phyloP scores from a whole-genome alignment of 208 protist genomes.

The Leishmania tropica region DNA sequence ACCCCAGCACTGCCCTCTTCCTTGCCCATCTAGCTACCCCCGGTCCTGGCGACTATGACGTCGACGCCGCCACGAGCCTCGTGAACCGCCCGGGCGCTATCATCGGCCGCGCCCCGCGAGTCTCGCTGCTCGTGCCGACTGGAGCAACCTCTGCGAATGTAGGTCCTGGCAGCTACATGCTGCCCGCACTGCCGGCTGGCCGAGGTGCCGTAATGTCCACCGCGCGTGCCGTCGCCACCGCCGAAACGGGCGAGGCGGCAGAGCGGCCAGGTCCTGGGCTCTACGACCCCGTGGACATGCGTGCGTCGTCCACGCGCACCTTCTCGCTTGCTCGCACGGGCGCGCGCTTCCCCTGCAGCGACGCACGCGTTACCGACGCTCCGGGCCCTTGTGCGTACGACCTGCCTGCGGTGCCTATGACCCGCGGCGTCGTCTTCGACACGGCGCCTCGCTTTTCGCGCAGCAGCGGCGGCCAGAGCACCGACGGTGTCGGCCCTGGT shows the following conservation, averaged over 20 bases:
- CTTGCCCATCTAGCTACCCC: slow-evolving; percentile 13
- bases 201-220: slow-evolving; percentile 19
- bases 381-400: slow-evolving; percentile 44
- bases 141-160: slow-evolving; percentile 6
- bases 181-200: slow-evolving; percentile 32
- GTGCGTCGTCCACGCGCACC: slow-evolving; percentile 3
- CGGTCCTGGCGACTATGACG: slow-evolving; percentile 37
- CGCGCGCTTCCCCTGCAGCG: slow-evolving; percentile 16
- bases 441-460: slow-evolving; percentile 39
- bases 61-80: slow-evolving; percentile 21
- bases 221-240: background rate
- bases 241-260: background rate
- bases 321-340: slow-evolving; percentile 29
- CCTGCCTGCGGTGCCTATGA: background rate
- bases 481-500: slow-evolving; percentile 18
- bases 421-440: slow-evolving; percentile 27
- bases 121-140: slow-evolving; percentile 7
- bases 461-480: background rate
- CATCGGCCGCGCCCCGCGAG: slow-evolving; percentile 48
- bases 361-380: background rate
- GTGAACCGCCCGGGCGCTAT: slow-evolving; percentile 34
- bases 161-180: slow-evolving; percentile 37
- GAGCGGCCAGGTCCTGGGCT: slow-evolving; percentile 51
- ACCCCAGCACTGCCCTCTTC: background rate
- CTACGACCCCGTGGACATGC: slow-evolving; percentile 39